These are phyloP conservation scores for Ceratobasidium sp. DNA, from an alignment of 1,284 basidiomycete genomes.

Conservation along the genomic window DNA sequence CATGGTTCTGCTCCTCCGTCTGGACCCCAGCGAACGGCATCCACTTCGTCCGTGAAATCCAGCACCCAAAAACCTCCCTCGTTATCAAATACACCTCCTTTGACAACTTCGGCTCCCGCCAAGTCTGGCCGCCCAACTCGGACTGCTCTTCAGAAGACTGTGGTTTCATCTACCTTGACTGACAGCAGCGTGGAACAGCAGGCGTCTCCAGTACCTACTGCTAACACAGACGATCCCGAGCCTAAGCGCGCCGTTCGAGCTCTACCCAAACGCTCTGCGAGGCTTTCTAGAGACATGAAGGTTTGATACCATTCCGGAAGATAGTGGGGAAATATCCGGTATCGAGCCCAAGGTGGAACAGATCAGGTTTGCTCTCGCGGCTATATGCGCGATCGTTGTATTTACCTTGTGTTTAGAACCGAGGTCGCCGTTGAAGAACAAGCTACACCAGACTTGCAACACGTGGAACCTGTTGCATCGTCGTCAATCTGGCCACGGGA, in stretches of 20 bases:
- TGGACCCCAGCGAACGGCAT: not conserved
- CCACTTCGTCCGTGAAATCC: not conserved
- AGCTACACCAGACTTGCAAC: not conserved
- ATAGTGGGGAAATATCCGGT: not conserved
- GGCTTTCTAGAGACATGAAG: not conserved
- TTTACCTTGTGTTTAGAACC: not conserved
- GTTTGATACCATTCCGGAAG: not conserved
- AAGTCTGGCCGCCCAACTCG: not conserved
- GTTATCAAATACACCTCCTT: not conserved
- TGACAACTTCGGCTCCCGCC: not conserved
- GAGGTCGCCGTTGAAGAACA: not conserved
- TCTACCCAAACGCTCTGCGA: constrained; percentile 6
- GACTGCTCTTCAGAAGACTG: not conserved
- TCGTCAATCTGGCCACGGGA: not conserved
- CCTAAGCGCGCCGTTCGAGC: constrained; percentile 16
- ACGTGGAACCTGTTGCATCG: not conserved
- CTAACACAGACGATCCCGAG: not conserved
- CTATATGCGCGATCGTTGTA: not conserved
- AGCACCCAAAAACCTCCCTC: constrained; percentile 9
- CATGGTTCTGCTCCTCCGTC: not conserved
- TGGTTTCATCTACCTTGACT: too few relatives aligned
- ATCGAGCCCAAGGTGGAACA: not conserved
- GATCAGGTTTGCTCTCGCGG: not conserved
- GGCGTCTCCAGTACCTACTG: not conserved
- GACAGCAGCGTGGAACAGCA: not conserved